Percentiles rank a stretch among this genome's conserved stretches.
Conservation (phyloP, 257 asterid genomes). For the Verbena officinalis region DNA sequence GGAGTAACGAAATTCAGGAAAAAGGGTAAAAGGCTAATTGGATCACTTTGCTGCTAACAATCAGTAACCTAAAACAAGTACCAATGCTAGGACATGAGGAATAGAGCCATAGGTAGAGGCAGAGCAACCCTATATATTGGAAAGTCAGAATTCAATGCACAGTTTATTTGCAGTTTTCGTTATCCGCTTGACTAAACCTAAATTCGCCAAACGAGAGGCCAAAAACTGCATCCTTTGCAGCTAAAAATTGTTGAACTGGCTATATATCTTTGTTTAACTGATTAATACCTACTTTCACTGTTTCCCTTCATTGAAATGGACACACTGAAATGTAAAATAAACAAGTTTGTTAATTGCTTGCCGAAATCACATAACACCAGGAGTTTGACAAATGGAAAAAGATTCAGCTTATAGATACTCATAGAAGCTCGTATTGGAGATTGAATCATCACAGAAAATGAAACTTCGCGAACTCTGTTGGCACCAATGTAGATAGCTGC, state of each 20-base stretch:
- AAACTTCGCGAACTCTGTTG: neutral
- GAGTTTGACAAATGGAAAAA: slow-evolving; percentile 9
- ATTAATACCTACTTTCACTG: neutral
- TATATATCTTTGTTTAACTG: neutral
- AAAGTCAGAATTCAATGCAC: neutral
- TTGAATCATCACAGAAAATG: slow-evolving; percentile 4
- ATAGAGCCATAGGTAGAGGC: neutral
- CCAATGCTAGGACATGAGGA: slow-evolving; percentile 1
- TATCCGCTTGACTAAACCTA: slow-evolving; percentile 1
- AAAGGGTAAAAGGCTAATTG: neutral
- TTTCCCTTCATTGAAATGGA: neutral
- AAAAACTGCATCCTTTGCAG: slow-evolving; percentile 2
- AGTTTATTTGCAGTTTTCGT: no score
- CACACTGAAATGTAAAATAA: neutral
- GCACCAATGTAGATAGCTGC: neutral
- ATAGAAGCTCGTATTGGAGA: slow-evolving; percentile 6
- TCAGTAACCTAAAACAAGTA: neutral
- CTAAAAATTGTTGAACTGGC: slow-evolving; percentile 1
- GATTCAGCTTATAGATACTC: neutral
- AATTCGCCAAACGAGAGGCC: slow-evolving; percentile 5
- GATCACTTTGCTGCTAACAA: neutral
- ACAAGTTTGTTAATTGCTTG: neutral
- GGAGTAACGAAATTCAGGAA: neutral
- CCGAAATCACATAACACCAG: slow-evolving; percentile 10
- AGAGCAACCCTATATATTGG: slow-evolving; percentile 8